Evolutionary conservation across 768 basidiomycete species (phyloP), one percentile per base, ranked within the genome.

Genomic region (Leccinum ochraceum): DNA sequence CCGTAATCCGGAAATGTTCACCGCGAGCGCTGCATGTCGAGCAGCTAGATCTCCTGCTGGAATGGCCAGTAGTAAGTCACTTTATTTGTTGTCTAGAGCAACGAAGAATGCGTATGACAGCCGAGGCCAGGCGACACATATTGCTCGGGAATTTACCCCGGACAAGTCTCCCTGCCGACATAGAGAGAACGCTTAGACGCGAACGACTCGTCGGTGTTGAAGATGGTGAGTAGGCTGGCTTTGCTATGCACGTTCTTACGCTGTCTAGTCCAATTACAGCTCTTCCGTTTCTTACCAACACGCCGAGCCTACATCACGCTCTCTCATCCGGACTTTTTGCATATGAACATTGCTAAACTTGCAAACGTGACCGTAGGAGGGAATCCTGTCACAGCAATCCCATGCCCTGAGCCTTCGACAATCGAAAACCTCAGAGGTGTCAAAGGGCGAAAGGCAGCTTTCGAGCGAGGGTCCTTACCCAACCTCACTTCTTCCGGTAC

Each of bases 251-350:
- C 9, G 22, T 42, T 57, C 68, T 70, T 60, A 66, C 32, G 6
- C 54, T 11, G 16, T 37, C 16, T 28, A 90, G 89, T 86, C 24
- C 76, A 81, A 20, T 67, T 90, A 30, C 77, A 86, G 56, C 89
- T 92, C 66, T 65, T 78, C 39, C 80, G 80, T 55, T 89, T 89
- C 73, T 67, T 74, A 24, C 86, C 88, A 7, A 84, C 83, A 2
- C 83, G 85, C 32, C 73, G 75, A 22, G 90, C 88, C 7, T 75
- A 82, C 63, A 71, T 93, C 52, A 82, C 83, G 14, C 72, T 91
- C 58, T 71, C 79, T 11, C 75, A 79, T 37, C 72, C 83, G 1
- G 76, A 83, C 22, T 80, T 75, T 62, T 67, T 84, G 8, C 69
- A 66, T 16, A 69, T 71, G 30, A 82, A 79, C 59, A 56, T 86